Conservation (phyloP, 805 yeast species). For the Candida chilensis region DNA sequence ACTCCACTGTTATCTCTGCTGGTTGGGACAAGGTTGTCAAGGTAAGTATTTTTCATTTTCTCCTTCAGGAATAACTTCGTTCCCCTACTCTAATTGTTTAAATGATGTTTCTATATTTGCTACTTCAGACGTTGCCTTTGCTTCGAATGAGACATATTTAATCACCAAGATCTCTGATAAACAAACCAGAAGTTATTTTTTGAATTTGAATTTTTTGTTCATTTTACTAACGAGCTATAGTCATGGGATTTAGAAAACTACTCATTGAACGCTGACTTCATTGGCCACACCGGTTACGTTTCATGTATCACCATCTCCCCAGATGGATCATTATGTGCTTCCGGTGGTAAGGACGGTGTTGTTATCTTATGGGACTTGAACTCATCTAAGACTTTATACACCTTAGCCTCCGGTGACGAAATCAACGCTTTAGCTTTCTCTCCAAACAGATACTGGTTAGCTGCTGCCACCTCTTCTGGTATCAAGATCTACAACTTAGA, state of each 20-base stretch:
- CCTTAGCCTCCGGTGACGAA: constrained; percentile 92
- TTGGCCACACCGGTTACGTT: constrained; percentile 99
- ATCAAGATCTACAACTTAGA: constrained; percentile 98
- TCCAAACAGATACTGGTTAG: constrained; percentile 99
- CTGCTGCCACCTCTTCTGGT: constrained; percentile 98
- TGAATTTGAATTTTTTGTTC: not conserved
- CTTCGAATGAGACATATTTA: constrained; percentile 90
- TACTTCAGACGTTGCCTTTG: constrained; percentile 87
- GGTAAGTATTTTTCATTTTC: constrained; percentile 57
- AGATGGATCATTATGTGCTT: constrained; percentile 98
- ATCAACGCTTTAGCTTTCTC: constrained; percentile 98
- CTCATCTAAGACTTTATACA: constrained; percentile 80
- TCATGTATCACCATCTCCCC: constrained; percentile 97
- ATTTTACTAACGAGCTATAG: constrained; percentile 50
- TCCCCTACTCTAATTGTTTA: constrained; percentile 13
- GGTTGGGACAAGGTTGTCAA: constrained; percentile 98
- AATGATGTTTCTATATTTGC: constrained; percentile 93
- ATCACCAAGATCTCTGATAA: constrained; percentile 99
- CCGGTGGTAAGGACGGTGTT: constrained; percentile 99
- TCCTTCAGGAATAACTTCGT: not conserved
- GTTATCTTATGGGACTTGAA: constrained; percentile 97
- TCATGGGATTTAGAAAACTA: constrained; percentile 88
- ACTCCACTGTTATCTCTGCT: constrained; percentile 86
- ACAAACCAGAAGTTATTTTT: not conserved
- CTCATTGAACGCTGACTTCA: constrained; percentile 88